phyloP scores from a whole-genome alignment of 2,329 filamentous ascomycete genomes.

The Cadophora sp. region DNA sequence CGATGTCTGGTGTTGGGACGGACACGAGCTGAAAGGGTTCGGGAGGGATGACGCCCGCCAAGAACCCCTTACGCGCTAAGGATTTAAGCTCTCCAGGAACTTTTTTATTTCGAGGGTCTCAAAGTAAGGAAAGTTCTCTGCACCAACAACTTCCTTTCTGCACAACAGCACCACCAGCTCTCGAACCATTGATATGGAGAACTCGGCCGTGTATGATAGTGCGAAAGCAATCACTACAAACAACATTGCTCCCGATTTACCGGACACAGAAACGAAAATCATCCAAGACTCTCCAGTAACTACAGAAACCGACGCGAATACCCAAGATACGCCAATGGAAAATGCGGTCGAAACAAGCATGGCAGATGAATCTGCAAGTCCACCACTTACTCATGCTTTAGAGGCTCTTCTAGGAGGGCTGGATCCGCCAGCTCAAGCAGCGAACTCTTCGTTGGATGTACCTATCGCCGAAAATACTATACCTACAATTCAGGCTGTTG shows the following conservation, averaged over 20 bases:
- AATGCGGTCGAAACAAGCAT: conserved; percentile 15
- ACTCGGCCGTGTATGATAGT: conserved; percentile 29
- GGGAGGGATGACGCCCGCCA: conserved; percentile 28
- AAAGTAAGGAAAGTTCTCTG: conserved; percentile 8
- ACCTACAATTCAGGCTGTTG: background rate
- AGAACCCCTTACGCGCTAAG: conserved; percentile 28
- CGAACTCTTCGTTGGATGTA: background rate
- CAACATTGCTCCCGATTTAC: conserved; percentile 9
- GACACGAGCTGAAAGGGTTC: background rate
- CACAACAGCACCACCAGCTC: conserved; percentile 26
- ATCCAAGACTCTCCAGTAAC: conserved; percentile 10
- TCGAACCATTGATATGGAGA: conserved; percentile 30
- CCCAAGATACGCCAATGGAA: conserved; percentile 21
- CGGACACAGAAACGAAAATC: conserved; percentile 11
- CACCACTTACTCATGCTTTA: conserved; percentile 40
- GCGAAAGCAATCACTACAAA: conserved; percentile 18
- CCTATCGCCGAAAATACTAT: background rate
- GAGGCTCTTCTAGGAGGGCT: conserved; percentile 42
- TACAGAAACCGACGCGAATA: conserved; percentile 9
- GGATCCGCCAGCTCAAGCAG: conserved; percentile 20
- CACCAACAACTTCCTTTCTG: conserved; percentile 15
- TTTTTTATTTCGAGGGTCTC: conserved; percentile 14
- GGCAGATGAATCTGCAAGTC: conserved; percentile 19
- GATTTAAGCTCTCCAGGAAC: conserved; percentile 15
- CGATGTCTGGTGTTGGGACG: conserved; percentile 5